phyloP scores from a whole-genome alignment of 73 alveolate species.

The Paramecium pentaurelia region DNA sequence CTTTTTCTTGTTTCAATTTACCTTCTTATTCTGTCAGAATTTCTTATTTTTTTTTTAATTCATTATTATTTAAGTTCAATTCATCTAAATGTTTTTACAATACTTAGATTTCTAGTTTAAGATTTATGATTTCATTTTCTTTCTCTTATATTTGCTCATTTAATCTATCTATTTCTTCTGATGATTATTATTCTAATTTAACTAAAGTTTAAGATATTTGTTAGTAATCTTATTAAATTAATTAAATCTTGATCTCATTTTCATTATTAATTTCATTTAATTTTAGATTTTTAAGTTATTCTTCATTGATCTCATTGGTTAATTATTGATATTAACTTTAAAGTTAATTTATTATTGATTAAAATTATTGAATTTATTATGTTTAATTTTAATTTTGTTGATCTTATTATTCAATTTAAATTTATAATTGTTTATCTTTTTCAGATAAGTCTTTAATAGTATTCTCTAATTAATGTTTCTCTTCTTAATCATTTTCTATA shows the following conservation, averaged over 20 bases:
- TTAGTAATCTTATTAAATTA: not conserved
- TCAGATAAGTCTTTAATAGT: not conserved
- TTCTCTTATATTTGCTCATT: not conserved
- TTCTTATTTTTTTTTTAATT: not conserved
- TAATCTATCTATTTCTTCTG: not conserved
- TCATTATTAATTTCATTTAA: not conserved
- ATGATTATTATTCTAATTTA: not conserved
- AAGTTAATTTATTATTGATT: not conserved
- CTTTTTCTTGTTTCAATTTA: not conserved
- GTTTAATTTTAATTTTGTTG: not conserved
- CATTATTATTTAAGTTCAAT: not conserved
- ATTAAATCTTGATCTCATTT: not conserved
- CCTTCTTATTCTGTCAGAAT: not conserved
- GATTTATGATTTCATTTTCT: not conserved
- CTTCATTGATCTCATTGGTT: not conserved
- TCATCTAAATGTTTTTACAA: not conserved
- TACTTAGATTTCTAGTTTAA: not conserved
- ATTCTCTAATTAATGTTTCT: not conserved
- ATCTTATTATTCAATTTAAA: not conserved
- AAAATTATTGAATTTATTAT: not conserved
- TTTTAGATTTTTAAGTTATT: not conserved
- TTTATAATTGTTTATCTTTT: not conserved
- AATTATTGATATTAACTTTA: not conserved
- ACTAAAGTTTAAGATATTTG: not conserved
- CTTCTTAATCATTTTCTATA: not conserved